Conservation (phyloP, 352 stramenopile genomes). For the Pythium rishiriense region DNA sequence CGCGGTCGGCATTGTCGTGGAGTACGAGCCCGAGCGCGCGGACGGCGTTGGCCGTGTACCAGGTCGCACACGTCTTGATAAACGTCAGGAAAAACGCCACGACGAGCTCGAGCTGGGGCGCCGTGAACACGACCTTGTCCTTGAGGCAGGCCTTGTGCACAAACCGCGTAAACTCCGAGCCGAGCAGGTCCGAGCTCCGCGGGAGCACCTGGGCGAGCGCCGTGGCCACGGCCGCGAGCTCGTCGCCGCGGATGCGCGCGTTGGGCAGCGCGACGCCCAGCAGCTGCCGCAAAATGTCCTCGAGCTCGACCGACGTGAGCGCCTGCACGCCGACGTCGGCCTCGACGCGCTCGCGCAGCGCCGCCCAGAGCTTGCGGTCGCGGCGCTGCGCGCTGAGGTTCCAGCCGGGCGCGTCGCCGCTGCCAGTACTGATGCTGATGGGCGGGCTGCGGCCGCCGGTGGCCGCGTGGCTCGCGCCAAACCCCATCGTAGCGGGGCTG, state of each 20-base stretch:
- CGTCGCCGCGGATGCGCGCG: constrained; percentile 58
- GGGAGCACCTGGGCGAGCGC: constrained; percentile 62
- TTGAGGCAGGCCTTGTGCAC: constrained; percentile 78
- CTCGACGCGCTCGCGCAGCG: constrained; percentile 54
- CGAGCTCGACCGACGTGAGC: constrained; percentile 75
- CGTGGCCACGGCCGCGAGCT: constrained; percentile 56
- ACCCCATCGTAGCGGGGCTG: constrained; percentile 21
- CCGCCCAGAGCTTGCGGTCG: constrained; percentile 68
- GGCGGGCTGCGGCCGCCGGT: constrained; percentile 23
- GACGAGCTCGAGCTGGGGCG: constrained; percentile 54
- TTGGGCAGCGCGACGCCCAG: constrained; percentile 58
- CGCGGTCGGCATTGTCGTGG: constrained; percentile 78
- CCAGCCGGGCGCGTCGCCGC: constrained; percentile 33
- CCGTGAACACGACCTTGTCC: constrained; percentile 68
- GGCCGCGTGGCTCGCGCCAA: constrained; percentile 11
- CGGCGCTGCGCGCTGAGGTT: constrained; percentile 60
- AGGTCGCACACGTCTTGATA: constrained; percentile 73
- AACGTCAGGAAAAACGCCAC: constrained; percentile 76
- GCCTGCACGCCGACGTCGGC: constrained; percentile 50
- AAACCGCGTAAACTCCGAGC: constrained; percentile 77
- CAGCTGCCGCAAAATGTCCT: constrained; percentile 82
- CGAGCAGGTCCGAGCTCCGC: constrained; percentile 66
- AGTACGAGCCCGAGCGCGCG: constrained; percentile 72
- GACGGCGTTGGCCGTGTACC: constrained; percentile 72
- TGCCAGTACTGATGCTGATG: constrained; percentile 21